phyloP scores from a whole-genome alignment of 768 basidiomycete genomes.

The Xanthoconium stramineum region DNA sequence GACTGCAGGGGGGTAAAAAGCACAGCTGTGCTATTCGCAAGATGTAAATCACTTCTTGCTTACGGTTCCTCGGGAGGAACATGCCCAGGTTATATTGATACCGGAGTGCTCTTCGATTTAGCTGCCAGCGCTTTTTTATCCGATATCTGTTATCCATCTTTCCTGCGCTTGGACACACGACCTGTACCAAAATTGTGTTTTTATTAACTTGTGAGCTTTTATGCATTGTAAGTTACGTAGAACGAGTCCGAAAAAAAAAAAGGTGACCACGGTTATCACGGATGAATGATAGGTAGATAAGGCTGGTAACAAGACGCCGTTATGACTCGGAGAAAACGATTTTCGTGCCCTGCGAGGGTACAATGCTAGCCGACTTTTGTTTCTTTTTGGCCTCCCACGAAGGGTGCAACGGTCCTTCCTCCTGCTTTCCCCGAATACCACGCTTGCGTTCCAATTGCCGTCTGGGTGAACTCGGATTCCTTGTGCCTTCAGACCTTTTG shows the following conservation, averaged over 20 bases:
- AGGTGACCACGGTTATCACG: background rate
- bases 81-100: background rate
- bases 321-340: constrained; percentile 51
- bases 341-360: constrained; percentile 79
- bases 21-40: constrained; percentile 41
- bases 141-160: background rate
- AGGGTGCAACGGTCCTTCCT: constrained; percentile 64
- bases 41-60: constrained; percentile 4
- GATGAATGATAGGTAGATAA: background rate
- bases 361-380: constrained; percentile 60
- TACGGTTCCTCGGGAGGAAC: background rate
- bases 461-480: background rate
- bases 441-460: background rate
- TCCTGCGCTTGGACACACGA: background rate
- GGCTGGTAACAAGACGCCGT: background rate
- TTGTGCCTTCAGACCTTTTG: background rate
- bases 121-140: background rate
- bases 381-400: constrained; percentile 95
- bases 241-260: background rate
- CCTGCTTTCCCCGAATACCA: constrained; percentile 5
- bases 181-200: no score
- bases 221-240: no score
- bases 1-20: constrained; percentile 49
- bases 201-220: no score
- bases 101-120: background rate